Evolutionary conservation across 192 early-diverging fungal species (phyloP).

Genomic region (Mortierella alpina): DNA sequence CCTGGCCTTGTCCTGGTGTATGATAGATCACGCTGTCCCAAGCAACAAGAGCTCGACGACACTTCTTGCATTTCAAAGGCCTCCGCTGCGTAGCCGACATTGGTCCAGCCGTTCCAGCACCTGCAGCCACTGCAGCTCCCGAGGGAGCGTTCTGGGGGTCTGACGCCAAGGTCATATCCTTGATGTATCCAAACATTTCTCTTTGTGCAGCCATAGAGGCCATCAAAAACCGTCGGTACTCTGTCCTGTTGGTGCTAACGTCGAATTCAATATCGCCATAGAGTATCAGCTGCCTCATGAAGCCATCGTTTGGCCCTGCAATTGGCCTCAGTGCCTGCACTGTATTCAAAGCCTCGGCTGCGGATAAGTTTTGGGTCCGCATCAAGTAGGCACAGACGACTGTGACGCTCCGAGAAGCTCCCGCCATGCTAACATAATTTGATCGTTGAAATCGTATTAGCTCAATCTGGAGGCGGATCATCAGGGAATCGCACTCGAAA

Average conservation of each 20-base stretch:
- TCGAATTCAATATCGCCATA: constrained; percentile 70
- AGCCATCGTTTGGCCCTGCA: constrained; percentile 74
- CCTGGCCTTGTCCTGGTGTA: constrained; percentile 75
- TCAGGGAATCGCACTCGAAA: background rate
- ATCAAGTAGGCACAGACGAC: constrained; percentile 76
- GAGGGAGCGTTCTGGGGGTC: constrained; percentile 56
- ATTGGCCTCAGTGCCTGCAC: constrained; percentile 56
- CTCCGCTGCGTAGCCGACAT: background rate
- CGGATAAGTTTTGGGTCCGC: constrained; percentile 59
- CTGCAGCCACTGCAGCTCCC: constrained; percentile 14
- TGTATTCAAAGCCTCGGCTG: constrained; percentile 58
- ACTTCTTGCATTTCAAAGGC: constrained; percentile 49
- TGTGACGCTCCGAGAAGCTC: constrained; percentile 77
- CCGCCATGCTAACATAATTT: constrained; percentile 36
- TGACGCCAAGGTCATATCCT: constrained; percentile 61
- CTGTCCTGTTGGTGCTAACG: constrained; percentile 61
- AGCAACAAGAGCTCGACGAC: constrained; percentile 66
- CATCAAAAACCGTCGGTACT: constrained; percentile 75
- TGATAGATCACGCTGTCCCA: constrained; percentile 77
- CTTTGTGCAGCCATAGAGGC: constrained; percentile 70
- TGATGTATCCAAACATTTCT: constrained; percentile 68
- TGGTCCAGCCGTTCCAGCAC: constrained; percentile 10
- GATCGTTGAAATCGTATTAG: no score
- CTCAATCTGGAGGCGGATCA: no score
- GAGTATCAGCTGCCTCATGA: constrained; percentile 69